Evolutionary conservation across 306 rosid species (phyloP).

Genomic region (Cercis canadensis): DNA sequence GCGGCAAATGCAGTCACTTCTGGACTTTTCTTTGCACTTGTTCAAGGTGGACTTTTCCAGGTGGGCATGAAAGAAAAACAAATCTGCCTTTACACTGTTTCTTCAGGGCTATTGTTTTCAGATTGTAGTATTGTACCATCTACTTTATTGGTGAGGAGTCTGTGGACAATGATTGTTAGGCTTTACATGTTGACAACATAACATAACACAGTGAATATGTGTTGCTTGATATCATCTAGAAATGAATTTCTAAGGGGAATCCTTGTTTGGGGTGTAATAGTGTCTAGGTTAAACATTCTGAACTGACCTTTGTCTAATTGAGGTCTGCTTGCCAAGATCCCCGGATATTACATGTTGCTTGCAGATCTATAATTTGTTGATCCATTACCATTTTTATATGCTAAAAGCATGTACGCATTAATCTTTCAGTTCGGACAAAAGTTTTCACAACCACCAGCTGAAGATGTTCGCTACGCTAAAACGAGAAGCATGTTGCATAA

Average conservation of each 20-base stretch:
- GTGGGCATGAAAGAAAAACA: slow-evolving; percentile 46
- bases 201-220: slow-evolving; percentile 5
- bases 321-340: slow-evolving; percentile 24
- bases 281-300: not conserved
- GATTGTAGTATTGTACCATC: not conserved
- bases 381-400: not conserved
- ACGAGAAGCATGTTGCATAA: slow-evolving; percentile 80
- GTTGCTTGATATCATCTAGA: slow-evolving; percentile 8
- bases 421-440: slow-evolving; percentile 77
- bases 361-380: slow-evolving; percentile 21
- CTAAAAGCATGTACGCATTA: slow-evolving; percentile 24
- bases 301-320: not conserved
- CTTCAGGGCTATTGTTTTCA: slow-evolving; percentile 21
- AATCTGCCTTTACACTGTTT: not conserved
- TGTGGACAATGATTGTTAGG: not conserved
- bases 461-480: slow-evolving; percentile 68
- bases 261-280: slow-evolving; percentile 18
- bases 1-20: slow-evolving; percentile 80
- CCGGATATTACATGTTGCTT: slow-evolving; percentile 2
- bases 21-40: slow-evolving; percentile 91
- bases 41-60: slow-evolving; percentile 97
- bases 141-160: not conserved
- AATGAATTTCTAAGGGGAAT: not conserved
- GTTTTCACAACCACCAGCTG: slow-evolving; percentile 77
- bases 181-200: slow-evolving; percentile 4